Base-by-base conservation (phyloP, 2,329 filamentous ascomycete genomes). In the Didymella pomorum region DNA sequence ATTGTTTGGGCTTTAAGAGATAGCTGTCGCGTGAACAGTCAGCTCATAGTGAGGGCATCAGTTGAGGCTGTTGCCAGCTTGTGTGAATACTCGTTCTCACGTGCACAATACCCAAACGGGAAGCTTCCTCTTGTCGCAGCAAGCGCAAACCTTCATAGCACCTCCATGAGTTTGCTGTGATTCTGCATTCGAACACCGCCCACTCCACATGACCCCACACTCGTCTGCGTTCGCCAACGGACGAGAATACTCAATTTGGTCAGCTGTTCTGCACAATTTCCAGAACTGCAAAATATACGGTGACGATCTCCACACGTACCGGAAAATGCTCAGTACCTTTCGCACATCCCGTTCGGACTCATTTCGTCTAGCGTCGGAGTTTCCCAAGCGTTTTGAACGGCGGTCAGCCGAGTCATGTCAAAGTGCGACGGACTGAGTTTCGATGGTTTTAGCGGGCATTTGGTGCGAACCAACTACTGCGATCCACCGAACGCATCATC, bases 401-500 rank as follows among this genome's bases (percentile, higher is more conserved):
- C 56, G 56, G 56, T 58, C 56, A 58, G 25, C 50, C 56, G 56
- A 58, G 56, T 58, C 56, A 58, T 58, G 50, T 48, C 20, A 43
- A 23, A 54, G 31, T 29, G 18, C 51, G 46, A 54, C 56, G 45
- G 56, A 50, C 50, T 58, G 50, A 23, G 20, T 23, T 51, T 54
- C 56, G 50, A 50, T 43, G 45, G 49, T 29, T 45, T 58, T 60
- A 56, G 57, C 57, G 46, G 52, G 20, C 23, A 43, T 43, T 60
- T 52, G 46, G 47, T 52, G 12, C 37, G 52, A 60, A 52, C 47
- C 42, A 33, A 29, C 35, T 47, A 31, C 33, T 47, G 18, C 29
- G 41, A 55, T 52, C 57, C 46, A 55, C 57, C 57, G 52, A 60
- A 60, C 57, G 35, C 57, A 60, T 56, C 57, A 60, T 56, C 43